phyloP scores from a whole-genome alignment of 1,139 yeast genomes.

The Suhomyces wounanorum region DNA sequence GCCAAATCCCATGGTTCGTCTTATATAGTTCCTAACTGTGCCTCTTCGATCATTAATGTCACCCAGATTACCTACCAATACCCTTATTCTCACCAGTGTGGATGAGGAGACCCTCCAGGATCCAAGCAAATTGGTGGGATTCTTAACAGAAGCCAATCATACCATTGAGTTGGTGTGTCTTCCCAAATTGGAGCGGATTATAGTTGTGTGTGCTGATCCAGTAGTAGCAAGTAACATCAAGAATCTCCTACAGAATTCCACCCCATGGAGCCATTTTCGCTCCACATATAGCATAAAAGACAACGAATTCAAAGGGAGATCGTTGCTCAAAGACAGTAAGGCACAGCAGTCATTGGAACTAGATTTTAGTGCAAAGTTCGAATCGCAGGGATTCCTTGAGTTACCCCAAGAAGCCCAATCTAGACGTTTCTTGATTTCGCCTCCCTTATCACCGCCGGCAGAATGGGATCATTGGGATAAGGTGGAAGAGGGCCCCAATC shows the following conservation, averaged over 20 bases:
- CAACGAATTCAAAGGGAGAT: conserved; percentile 23
- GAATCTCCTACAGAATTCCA: conserved; percentile 18
- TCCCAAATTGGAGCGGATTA: conserved; percentile 36
- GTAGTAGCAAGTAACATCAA: conserved; percentile 26
- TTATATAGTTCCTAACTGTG: background rate
- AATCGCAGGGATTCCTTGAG: conserved; percentile 35
- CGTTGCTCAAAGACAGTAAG: conserved; percentile 1
- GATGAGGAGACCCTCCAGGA: conserved; percentile 23
- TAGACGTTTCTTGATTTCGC: conserved; percentile 46
- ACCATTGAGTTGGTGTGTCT: conserved; percentile 39
- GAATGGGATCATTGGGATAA: conserved; percentile 51
- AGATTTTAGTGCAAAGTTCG: background rate
- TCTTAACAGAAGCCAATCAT: conserved; percentile 27
- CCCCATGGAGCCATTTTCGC: conserved; percentile 21
- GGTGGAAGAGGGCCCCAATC: conserved; percentile 47
- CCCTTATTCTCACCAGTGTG: conserved; percentile 42
- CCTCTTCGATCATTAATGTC: background rate
- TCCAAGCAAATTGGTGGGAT: conserved; percentile 28
- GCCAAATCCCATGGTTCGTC: background rate
- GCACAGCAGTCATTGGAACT: background rate
- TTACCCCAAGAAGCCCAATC: conserved; percentile 45
- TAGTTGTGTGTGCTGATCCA: conserved; percentile 35
- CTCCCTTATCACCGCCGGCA: conserved; percentile 50
- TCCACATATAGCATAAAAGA: conserved; percentile 40
- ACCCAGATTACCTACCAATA: conserved; percentile 34